These are phyloP conservation scores for Pythium utonaiense DNA, from an alignment of 352 stramenopile genomes.

Conservation along the genomic window DNA sequence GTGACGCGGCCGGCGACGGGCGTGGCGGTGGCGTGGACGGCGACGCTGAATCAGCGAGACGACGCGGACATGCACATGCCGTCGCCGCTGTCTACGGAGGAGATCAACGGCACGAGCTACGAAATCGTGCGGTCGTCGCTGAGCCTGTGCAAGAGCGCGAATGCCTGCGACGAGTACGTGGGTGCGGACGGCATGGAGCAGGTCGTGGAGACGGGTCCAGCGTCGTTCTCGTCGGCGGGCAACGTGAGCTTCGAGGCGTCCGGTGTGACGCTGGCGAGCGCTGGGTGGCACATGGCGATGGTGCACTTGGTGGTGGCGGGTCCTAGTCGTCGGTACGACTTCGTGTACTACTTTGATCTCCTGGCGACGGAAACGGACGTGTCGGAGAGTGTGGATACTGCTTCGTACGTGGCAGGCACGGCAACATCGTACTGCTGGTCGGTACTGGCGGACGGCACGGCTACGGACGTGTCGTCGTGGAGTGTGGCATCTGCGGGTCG, in stretches of 20 bases:
- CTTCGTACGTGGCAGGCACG: no score
- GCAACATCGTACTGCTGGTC: no score
- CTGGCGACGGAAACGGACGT: no score
- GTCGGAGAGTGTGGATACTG: no score
- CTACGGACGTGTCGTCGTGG: no score
- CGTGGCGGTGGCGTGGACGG: constrained; percentile 33
- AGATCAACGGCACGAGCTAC: constrained; percentile 35
- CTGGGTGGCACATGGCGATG: no score
- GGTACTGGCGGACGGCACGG: no score
- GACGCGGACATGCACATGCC: constrained; percentile 44
- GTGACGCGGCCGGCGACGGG: constrained; percentile 26
- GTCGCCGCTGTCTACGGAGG: constrained; percentile 30
- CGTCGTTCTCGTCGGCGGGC: constrained; percentile 27
- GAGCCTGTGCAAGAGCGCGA: constrained; percentile 37
- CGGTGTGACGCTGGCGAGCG: no score
- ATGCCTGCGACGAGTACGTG: constrained; percentile 44
- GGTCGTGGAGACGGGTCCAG: constrained; percentile 17
- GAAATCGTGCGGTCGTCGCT: constrained; percentile 45
- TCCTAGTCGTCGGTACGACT: no score
- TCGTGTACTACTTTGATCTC: no score
- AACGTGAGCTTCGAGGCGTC: constrained; percentile 35
- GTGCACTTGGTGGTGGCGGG: no score
- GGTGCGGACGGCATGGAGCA: not conserved
- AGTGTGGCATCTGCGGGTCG: no score
- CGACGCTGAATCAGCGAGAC: constrained; percentile 29